A percentile compares a stretch with the other conserved stretches of the same genome.
Conservation (phyloP, 108 stramenopile species). For the Hondaea fermentalgiana region DNA sequence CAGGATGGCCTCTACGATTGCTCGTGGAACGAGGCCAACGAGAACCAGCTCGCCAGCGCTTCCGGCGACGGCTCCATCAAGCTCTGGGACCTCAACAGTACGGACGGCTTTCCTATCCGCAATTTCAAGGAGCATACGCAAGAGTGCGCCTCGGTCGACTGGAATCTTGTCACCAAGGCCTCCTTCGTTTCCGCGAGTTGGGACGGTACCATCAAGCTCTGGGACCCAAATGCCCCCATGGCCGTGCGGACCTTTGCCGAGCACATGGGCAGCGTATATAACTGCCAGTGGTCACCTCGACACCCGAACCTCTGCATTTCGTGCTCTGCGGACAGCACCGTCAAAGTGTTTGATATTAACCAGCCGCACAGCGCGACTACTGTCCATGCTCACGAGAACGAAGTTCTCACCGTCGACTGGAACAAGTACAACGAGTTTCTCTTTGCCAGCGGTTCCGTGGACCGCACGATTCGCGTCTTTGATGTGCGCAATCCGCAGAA, state of each 20-base stretch:
- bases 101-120: slow-evolving; percentile 33
- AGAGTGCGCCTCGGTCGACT: slow-evolving; percentile 42
- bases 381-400: slow-evolving; percentile 30
- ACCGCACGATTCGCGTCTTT: slow-evolving; percentile 22
- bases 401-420: slow-evolving; percentile 40
- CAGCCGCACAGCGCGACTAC: not conserved
- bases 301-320: slow-evolving; percentile 27
- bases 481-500: slow-evolving; percentile 26
- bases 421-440: slow-evolving; percentile 37
- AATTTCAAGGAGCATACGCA: slow-evolving; percentile 34
- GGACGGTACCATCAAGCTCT: slow-evolving; percentile 37
- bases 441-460: slow-evolving; percentile 36
- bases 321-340: slow-evolving; percentile 33
- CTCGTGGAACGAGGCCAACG: slow-evolving; percentile 37
- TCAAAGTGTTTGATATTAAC: slow-evolving; percentile 29
- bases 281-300: slow-evolving; percentile 26
- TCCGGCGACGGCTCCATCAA: slow-evolving; percentile 31
- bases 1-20: slow-evolving; percentile 40
- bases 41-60: slow-evolving; percentile 35
- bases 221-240: slow-evolving; percentile 20
- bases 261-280: slow-evolving; percentile 17
- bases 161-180: slow-evolving; percentile 38
- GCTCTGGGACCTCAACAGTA: slow-evolving; percentile 31
- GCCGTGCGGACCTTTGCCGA: slow-evolving; percentile 29
- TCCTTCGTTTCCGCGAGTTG: slow-evolving; percentile 32